Conservation (phyloP, 116 monocot species). For the Posidonia oceanica region DNA sequence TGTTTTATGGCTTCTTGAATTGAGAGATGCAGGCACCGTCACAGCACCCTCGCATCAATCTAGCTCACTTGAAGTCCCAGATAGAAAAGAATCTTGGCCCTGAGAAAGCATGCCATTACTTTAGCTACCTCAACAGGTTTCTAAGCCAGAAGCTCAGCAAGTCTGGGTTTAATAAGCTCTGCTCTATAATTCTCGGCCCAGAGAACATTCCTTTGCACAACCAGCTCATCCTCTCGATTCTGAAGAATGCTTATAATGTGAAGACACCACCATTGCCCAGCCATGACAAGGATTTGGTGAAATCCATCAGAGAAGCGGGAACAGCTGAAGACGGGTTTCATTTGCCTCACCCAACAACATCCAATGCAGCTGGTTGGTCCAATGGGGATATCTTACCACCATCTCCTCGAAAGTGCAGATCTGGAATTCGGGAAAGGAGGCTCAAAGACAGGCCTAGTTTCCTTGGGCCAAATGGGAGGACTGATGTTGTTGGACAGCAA, state of each 20-base stretch:
- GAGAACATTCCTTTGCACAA: conserved; percentile 80
- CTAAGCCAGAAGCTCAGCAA: conserved; percentile 52
- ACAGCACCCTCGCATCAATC: conserved; percentile 40
- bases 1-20: conserved; percentile 3
- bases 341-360: not conserved
- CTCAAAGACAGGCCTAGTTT: conserved; percentile 29
- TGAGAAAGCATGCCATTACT: conserved; percentile 45
- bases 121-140: conserved; percentile 39
- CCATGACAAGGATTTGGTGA: conserved; percentile 3
- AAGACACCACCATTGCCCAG: conserved; percentile 22
- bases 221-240: conserved; percentile 53
- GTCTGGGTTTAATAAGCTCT: conserved; percentile 48
- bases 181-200: conserved; percentile 36
- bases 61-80: conserved; percentile 55
- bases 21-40: conserved; percentile 17
- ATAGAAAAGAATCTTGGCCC: conserved; percentile 44
- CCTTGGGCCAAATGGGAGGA: conserved; percentile 44
- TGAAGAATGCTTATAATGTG: conserved; percentile 61
- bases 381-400: conserved; percentile 41
- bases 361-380: conserved; percentile 15
- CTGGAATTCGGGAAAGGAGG: conserved; percentile 19
- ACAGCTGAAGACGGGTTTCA: not conserved
- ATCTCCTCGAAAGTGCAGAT: conserved; percentile 24
- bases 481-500: conserved; percentile 6
- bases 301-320: not conserved